These are phyloP conservation scores for Penicillium cinerascens DNA, from an alignment of 495 filamentous ascomycete genomes.

Conservation along the genomic window DNA sequence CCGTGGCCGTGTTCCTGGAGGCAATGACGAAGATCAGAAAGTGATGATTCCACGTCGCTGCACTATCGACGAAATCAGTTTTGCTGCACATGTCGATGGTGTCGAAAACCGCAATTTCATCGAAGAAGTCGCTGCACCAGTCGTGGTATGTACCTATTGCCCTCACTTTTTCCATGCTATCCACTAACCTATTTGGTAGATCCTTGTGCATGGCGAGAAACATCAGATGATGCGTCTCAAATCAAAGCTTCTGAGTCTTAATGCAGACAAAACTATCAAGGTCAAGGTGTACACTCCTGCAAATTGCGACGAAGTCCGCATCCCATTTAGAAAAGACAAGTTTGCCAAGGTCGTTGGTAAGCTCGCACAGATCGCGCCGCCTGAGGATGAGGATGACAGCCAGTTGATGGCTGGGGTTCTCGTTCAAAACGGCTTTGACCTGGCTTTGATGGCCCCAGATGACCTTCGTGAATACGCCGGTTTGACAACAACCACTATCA, in stretches of 20 bases:
- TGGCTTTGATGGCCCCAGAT: slow-evolving; percentile 93
- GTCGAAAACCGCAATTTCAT: slow-evolving; percentile 92
- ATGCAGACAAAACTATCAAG: slow-evolving; percentile 70
- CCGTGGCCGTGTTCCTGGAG: slow-evolving; percentile 44
- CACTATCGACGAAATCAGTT: slow-evolving; percentile 86
- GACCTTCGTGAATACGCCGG: slow-evolving; percentile 95
- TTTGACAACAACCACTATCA: slow-evolving; percentile 86
- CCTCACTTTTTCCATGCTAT: not conserved
- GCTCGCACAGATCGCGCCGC: slow-evolving; percentile 74
- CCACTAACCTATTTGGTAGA: slow-evolving; percentile 43
- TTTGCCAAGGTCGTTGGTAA: slow-evolving; percentile 94
- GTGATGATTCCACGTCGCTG: slow-evolving; percentile 90
- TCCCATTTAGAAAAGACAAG: slow-evolving; percentile 95
- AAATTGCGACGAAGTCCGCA: slow-evolving; percentile 92
- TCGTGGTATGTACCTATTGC: slow-evolving; percentile 65
- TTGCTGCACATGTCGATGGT: slow-evolving; percentile 97
- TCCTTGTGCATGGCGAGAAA: slow-evolving; percentile 93
- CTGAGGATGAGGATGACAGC: slow-evolving; percentile 44
- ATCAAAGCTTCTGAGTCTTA: slow-evolving; percentile 86
- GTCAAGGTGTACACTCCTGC: slow-evolving; percentile 88
- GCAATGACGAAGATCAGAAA: slow-evolving; percentile 63
- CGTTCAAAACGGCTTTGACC: slow-evolving; percentile 94
- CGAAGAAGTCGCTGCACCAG: slow-evolving; percentile 82
- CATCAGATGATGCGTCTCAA: slow-evolving; percentile 98
- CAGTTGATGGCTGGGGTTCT: slow-evolving; percentile 80